Conservation (phyloP, 225 moss, liverwort and hornwort genomes). For the Asterella californica region DNA sequence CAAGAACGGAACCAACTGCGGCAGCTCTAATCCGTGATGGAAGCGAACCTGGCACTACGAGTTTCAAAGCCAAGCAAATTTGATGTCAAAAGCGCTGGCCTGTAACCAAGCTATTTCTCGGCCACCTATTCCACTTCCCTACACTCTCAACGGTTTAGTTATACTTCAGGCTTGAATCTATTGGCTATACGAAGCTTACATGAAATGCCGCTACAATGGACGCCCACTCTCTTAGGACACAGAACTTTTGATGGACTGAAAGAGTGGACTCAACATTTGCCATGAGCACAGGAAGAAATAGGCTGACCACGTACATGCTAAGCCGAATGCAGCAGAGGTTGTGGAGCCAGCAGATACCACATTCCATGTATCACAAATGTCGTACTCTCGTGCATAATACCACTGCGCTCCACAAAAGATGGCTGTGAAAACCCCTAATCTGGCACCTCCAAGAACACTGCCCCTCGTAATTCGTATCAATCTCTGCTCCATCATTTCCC, state of each 20-base stretch:
- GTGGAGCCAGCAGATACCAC: slow-evolving; percentile 71
- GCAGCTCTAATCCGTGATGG: slow-evolving; percentile 59
- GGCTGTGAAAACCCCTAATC: slow-evolving; percentile 79
- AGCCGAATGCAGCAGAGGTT: slow-evolving; percentile 70
- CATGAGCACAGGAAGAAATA: background rate
- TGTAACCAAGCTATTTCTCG: slow-evolving; percentile 29
- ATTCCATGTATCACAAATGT: slow-evolving; percentile 58
- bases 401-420: slow-evolving; percentile 81
- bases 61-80: slow-evolving; percentile 49
- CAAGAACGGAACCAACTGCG: slow-evolving; percentile 64
- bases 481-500: slow-evolving; percentile 83
- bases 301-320: slow-evolving; percentile 50
- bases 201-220: background rate
- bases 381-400: slow-evolving; percentile 59
- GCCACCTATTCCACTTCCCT: background rate
- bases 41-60: slow-evolving; percentile 79
- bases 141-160: background rate
- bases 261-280: background rate
- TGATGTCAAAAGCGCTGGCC: slow-evolving; percentile 52
- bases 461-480: slow-evolving; percentile 83
- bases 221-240: background rate
- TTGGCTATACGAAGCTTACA: no score
- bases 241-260: no score
- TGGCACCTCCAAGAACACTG: slow-evolving; percentile 76
- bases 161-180: background rate